Base-by-base conservation (phyloP, 805 yeast species). In the Kregervanrija delftensis region DNA sequence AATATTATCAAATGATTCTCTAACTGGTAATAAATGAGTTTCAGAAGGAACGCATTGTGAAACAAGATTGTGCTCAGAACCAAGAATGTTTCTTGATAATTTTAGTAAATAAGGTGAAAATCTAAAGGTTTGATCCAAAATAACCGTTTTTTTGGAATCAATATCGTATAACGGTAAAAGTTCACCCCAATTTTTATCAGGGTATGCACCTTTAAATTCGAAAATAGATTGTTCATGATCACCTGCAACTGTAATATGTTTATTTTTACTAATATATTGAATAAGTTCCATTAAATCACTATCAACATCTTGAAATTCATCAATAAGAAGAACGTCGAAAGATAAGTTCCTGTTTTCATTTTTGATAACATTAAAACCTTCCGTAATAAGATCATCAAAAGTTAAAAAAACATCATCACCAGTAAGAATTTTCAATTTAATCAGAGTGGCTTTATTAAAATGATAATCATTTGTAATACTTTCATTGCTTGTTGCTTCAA, bases 301-400 rank as follows among this genome's bases (percentile, higher is more conserved):
- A 49, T 79, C 76, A 57, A 83, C 68, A 59, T 85, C 91, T 57
- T 85, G 91, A 54, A 79, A 81, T 57, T 85, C 91, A 62, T 85
- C 91, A 11, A 84, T 79, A 1, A 85, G 59, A 0, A 81, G 68
- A 2, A 69, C 64, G 41, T 69, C 68, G 49, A 61, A 64, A 4
- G 28, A 22, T 8, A 22, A 22, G 28, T 22, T 22, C 8, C 28
- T 22, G 28, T 22, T 22, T 22, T 22, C 28, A 22, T 22, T 22
- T 22, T 6, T 22, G 28, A 22, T 22, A 22, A 22, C 28, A 22
- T 22, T 22, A 6, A 22, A 22, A 6, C 28, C 28, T 22, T 22
- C 28, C 28, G 8, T 22, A 22, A 22, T 22, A 22, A 57, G 44
- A 44, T 55, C 59, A 34, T 57, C 56, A 42, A 58, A 55, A 1